Percentiles rank a stretch among this genome's conserved stretches.
Evolutionary conservation across 352 stramenopile species (phyloP).

Genomic region (Phytophthora podocarpi): DNA sequence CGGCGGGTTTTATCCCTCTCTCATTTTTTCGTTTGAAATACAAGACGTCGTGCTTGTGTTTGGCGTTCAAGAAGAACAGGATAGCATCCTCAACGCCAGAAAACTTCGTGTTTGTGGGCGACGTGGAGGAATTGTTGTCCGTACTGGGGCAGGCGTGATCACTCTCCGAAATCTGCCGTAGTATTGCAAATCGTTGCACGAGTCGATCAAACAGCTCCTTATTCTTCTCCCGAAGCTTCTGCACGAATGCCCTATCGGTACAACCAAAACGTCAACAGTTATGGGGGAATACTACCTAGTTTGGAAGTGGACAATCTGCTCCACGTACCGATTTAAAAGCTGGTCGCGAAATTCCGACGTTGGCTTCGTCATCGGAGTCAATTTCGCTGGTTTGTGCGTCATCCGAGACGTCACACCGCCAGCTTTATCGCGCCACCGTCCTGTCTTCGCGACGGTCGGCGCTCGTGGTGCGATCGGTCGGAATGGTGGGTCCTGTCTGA

Average conservation of each 20-base stretch:
- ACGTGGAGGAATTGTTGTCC: constrained; percentile 5
- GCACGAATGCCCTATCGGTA: constrained; percentile 31
- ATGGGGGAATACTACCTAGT: too few relatives aligned
- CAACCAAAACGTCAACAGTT: neutral
- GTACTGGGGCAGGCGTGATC: neutral
- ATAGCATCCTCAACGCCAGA: constrained; percentile 69
- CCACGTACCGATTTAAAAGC: constrained; percentile 28
- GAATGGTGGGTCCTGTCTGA: constrained; percentile 47
- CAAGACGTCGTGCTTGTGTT: constrained; percentile 71
- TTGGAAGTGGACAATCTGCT: too few relatives aligned
- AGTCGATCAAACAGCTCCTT: constrained; percentile 44
- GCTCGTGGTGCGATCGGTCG: constrained; percentile 28
- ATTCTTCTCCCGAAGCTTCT: constrained; percentile 45
- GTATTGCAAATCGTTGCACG: constrained; percentile 28
- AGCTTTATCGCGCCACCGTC: constrained; percentile 9
- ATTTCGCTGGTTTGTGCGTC: constrained; percentile 22
- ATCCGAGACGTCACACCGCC: neutral
- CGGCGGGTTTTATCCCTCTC: constrained; percentile 1
- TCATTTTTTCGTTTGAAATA: constrained; percentile 55
- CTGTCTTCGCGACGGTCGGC: neutral
- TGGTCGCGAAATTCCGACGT: constrained; percentile 11
- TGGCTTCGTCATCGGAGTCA: constrained; percentile 13
- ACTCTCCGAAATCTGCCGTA: constrained; percentile 28
- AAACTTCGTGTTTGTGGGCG: constrained; percentile 4
- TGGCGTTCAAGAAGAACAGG: constrained; percentile 71